Percentiles rank a stretch among this genome's conserved stretches.
These are phyloP conservation scores for Priceomyces castillae DNA, from an alignment of 805 yeast genomes.

Conservation along the genomic window DNA sequence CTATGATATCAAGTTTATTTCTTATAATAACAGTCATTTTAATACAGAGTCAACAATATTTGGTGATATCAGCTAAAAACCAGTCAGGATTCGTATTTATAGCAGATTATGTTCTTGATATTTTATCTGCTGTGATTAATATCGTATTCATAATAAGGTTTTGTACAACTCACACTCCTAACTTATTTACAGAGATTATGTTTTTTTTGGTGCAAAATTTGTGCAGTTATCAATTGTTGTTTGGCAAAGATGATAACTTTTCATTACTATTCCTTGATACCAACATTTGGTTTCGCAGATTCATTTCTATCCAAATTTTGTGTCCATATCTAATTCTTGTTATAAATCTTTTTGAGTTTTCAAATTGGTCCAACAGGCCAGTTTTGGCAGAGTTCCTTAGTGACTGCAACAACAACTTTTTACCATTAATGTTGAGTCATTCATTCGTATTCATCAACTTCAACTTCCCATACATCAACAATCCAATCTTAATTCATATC, in stretches of 20 bases:
- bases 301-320: slow-evolving; percentile 6
- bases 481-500: slow-evolving; percentile 6
- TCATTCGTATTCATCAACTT: slow-evolving; percentile 29
- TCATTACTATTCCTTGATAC: slow-evolving; percentile 1
- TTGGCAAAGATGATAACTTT: not conserved
- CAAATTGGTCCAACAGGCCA: not conserved
- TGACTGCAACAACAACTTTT: slow-evolving; percentile 31
- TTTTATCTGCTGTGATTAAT: slow-evolving; percentile 25
- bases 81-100: slow-evolving; percentile 9
- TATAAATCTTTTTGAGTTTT: slow-evolving; percentile 3
- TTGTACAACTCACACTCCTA: slow-evolving; percentile 10
- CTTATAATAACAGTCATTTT: not conserved
- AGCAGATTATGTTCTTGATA: slow-evolving; percentile 16
- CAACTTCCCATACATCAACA: slow-evolving; percentile 16
- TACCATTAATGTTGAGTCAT: slow-evolving; percentile 35
- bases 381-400: slow-evolving; percentile 12
- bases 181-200: slow-evolving; percentile 16
- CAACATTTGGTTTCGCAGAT: slow-evolving; percentile 4
- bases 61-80: slow-evolving; percentile 1
- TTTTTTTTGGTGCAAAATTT: slow-evolving; percentile 12
- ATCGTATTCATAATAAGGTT: slow-evolving; percentile 29
- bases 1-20: slow-evolving; percentile 15
- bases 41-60: slow-evolving; percentile 4
- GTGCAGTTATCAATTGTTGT: slow-evolving; percentile 1
- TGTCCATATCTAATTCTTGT: slow-evolving; percentile 6